A percentile compares a stretch with the other conserved stretches of the same genome.
phyloP scores from a whole-genome alignment of 2,329 filamentous ascomycete genomes.

The Leptographium wingfieldii region DNA sequence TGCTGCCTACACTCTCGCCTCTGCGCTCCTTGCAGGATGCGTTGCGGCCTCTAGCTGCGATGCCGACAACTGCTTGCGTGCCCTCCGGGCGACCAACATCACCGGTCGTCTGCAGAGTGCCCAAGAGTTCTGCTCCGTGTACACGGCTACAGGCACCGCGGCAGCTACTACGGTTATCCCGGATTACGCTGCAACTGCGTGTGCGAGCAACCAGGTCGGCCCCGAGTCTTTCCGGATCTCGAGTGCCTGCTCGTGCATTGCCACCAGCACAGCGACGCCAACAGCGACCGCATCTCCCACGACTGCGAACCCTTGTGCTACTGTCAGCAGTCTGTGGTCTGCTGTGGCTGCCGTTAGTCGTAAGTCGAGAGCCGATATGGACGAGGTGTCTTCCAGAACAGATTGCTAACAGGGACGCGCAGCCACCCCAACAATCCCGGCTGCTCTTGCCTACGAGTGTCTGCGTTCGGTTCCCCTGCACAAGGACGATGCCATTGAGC shows the following conservation, averaged over 20 bases:
- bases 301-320: background rate
- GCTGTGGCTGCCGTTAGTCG: background rate
- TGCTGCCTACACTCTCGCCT: background rate
- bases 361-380: background rate
- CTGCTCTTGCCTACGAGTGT: slow-evolving; percentile 25
- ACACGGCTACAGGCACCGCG: no score
- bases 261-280: background rate
- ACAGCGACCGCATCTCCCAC: background rate
- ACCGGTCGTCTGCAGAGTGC: slow-evolving; percentile 11
- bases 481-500: slow-evolving; percentile 24
- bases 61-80: slow-evolving; percentile 20
- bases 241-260: background rate
- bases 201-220: background rate
- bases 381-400: background rate
- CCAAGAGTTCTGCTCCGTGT: no score
- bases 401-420: background rate
- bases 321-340: background rate
- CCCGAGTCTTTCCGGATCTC: background rate
- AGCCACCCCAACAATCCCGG: slow-evolving; percentile 22
- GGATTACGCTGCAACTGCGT: background rate
- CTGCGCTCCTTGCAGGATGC: background rate
- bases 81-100: slow-evolving; percentile 20
- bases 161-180: slow-evolving; percentile 6
- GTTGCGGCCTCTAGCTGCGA: background rate
- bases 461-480: slow-evolving; percentile 28